Base-by-base conservation (phyloP, 129 eudicot genomes). In the Artemisia argyi region DNA sequence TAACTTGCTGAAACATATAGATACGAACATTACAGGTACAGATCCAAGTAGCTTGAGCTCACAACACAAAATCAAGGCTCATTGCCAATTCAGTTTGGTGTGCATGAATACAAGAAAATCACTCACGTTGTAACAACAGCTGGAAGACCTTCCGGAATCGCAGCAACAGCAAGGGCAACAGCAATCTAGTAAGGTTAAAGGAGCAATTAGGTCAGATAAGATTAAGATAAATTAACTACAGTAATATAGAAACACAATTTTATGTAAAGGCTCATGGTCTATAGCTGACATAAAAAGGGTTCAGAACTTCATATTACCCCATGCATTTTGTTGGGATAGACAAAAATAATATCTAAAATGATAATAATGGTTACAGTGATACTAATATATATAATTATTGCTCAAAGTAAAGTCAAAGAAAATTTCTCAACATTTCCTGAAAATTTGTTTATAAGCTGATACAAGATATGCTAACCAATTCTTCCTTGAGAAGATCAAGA, bases 91-190 rank as follows among this genome's bases (percentile, higher is more conserved):
- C 47, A 56, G 20, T 75, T 30, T 26, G 48, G 51, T 11, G 19
- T 48, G 47, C 19, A 57, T 57, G 46, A 48, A 13, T 13, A 72
- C 49, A 22, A 47, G 46, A 32, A 67, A 59, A 68, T 24, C 72
- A 90, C 97, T 78, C 76, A 94, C 98, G 98, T 94, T 11, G 98
- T 94, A 67, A 94, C 98, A 79, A 94, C 98, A 78, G 98, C 98
- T 70, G 98, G 98, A 82, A 94, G 98, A 66, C 98, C 98, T 81
- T 94, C 98, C 0, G 98, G 98, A 69, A 94, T 94, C 18, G 98
- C 98, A 71, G 98, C 98, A 73, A 94, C 98, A 7, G 98, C 98
- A 71, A 94, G 97, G 74, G 98, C 98, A 82, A 94, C 98, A 59
- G 98, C 98, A 90, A 94, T 94, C 98, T 94, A 76, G 69, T 66